Percentiles rank a stretch among this genome's conserved stretches.
Conservation (phyloP, 176 grass and related monocot genomes). For the Carex littledalei region DNA sequence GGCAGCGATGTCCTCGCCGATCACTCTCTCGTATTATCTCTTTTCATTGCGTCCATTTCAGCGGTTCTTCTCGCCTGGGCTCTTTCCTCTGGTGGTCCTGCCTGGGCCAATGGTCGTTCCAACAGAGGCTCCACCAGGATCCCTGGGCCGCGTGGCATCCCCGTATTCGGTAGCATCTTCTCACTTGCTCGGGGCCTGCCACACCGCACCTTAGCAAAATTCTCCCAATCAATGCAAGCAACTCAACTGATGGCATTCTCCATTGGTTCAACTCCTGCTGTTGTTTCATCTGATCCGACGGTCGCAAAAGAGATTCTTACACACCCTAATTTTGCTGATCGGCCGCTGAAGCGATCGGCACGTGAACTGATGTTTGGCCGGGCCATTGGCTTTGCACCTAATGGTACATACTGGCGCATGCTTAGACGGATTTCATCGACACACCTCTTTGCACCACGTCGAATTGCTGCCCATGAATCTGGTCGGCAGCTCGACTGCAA, state of each 20-base stretch:
- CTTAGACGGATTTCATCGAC: conserved; percentile 67
- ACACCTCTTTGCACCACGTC: conserved; percentile 68
- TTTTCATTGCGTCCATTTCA: conserved; percentile 27
- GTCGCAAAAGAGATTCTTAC: conserved; percentile 44
- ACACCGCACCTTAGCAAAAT: conserved; percentile 40
- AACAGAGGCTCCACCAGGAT: conserved; percentile 24
- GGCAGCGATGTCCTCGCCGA: conserved; percentile 32
- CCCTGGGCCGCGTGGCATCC: conserved; percentile 38
- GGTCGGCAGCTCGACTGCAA: conserved; percentile 41
- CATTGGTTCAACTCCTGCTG: conserved; percentile 40
- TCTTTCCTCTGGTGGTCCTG: conserved; percentile 36
- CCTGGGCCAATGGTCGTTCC: conserved; percentile 41
- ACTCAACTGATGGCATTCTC: conserved; percentile 69
- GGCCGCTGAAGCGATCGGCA: conserved; percentile 49
- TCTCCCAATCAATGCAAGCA: background rate
- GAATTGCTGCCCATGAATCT: conserved; percentile 54
- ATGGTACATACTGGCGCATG: conserved; percentile 62
- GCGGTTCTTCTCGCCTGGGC: conserved; percentile 37
- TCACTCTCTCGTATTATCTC: conserved; percentile 19
- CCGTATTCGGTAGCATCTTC: conserved; percentile 59
- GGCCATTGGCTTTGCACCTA: conserved; percentile 64
- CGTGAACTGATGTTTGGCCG: conserved; percentile 63
- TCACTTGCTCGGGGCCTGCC: conserved; percentile 34
- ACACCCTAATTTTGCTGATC: conserved; percentile 42
- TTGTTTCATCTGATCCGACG: conserved; percentile 37